Base-by-base conservation (phyloP, 495 filamentous ascomycete species). In the Podospora pseudopauciseta region DNA sequence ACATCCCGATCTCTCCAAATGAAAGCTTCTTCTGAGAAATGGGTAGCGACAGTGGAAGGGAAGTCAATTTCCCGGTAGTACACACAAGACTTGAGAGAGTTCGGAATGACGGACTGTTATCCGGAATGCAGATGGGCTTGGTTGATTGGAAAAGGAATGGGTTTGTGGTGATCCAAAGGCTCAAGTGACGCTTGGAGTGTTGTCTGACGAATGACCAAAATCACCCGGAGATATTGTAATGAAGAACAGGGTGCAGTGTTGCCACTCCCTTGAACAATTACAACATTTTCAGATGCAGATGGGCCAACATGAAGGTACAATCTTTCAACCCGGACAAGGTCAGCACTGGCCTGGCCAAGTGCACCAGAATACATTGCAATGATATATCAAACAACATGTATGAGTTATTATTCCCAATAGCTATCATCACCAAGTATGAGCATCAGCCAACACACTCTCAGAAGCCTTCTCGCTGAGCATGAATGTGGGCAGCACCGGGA, bases 401-500 rank as follows among this genome's bases (percentile, higher is more conserved):
- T 23, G 23, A 49, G 7, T 5, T 49, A 49, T 49, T 49, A 49
- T 49, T 3, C 39, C 1, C 15, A 5, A 13, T 16, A 39, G 3
- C 11, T 39, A 58, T 7, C 9, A 11, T 20, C 54, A 49, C 63
- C 63, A 65, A 15, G n/a, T 59, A 20, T 27, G 49, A 15, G 70
- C 68, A 62, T 71, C 76, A 32, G 70, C 80, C 64, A 85, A 77
- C 53, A 88, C 85, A n/a, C 80, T 74, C 67, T 86, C 86, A 0
- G 84, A 85, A 55, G 84, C 87, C 67, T 85, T 84, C 75, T 89
- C 84, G 4, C 84, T 84, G 69, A 90, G 81, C 56, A 85, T 85
- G 68, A 87, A 89, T 0, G 84, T 87, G 23, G 85, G 83, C 77
- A 88, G 84, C 70, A 86, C 83, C 0, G 87, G 86, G 63, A 88